Evolutionary conservation across 2,329 filamentous ascomycete species (phyloP).

Genomic region (Xylaria polymorpha): DNA sequence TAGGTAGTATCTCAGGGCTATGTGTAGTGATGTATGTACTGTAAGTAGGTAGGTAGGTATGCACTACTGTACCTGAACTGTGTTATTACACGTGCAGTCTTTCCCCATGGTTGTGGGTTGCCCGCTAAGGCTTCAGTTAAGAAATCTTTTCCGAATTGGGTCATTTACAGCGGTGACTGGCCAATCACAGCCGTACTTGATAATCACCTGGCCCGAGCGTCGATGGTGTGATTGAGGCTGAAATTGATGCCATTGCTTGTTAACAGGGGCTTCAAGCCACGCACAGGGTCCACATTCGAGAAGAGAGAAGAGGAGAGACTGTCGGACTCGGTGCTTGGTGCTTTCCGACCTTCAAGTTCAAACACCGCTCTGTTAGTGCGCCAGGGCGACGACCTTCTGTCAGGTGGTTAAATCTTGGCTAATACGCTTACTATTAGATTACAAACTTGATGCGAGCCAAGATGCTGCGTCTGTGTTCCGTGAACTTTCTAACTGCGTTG

Average conservation of each 20-base stretch:
- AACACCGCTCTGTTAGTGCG: not conserved
- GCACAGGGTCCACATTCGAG: not conserved
- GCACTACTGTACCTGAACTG: too few species aligned
- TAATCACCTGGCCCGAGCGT: slow-evolving; percentile 31
- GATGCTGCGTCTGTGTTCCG: not conserved
- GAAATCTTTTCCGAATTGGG: slow-evolving; percentile 37
- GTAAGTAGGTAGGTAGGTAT: too few species aligned
- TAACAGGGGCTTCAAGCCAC: not conserved
- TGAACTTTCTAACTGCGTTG: not conserved
- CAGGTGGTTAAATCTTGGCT: not conserved
- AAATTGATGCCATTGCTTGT: slow-evolving; percentile 41
- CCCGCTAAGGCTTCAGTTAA: not conserved
- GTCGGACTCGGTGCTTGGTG: not conserved
- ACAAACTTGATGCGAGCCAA: slow-evolving; percentile 2
- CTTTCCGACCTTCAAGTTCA: not conserved
- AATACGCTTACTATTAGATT: slow-evolving; percentile 13
- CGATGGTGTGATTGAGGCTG: slow-evolving; percentile 45
- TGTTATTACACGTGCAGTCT: not conserved
- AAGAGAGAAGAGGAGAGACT: not conserved
- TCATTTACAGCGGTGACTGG: not conserved
- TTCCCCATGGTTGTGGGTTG: slow-evolving; percentile 2
- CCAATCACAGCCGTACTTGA: slow-evolving; percentile 32
- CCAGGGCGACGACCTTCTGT: not conserved
- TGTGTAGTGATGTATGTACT: not conserved
- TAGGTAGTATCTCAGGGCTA: too few species aligned